These are phyloP conservation scores for Cardamine occulta DNA, from an alignment of 345 rosid species.

Conservation along the genomic window DNA sequence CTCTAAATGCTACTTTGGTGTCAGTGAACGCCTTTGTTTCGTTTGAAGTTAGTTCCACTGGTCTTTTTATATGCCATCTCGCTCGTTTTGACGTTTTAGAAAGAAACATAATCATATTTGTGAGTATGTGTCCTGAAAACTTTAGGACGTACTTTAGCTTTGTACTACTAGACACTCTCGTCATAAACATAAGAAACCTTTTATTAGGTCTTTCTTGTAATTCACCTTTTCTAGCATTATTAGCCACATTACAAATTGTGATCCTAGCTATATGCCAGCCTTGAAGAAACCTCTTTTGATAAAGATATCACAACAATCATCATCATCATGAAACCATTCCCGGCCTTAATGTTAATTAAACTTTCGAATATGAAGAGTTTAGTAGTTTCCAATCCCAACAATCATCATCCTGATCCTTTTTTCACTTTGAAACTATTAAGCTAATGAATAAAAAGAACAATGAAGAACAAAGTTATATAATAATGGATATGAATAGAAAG, in stretches of 20 bases:
- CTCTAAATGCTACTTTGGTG: conserved; percentile 14
- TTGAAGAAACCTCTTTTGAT: too few species aligned
- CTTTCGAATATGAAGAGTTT: too few species aligned
- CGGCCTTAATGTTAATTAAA: too few species aligned
- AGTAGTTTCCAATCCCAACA: too few species aligned
- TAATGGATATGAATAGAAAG: too few species aligned
- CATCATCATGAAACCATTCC: too few species aligned
- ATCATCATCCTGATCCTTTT: too few species aligned
- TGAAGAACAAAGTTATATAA: too few species aligned
- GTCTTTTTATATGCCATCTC: conserved; percentile 30
- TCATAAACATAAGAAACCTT: conserved; percentile 26
- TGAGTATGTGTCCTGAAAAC: conserved; percentile 42
- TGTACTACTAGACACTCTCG: conserved; percentile 34
- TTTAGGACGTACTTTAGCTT: conserved; percentile 35
- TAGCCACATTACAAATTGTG: neutral
- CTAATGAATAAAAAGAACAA: too few species aligned
- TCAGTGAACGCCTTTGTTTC: neutral
- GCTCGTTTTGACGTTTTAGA: conserved; percentile 26
- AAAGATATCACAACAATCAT: too few species aligned
- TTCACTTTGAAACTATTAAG: too few species aligned
- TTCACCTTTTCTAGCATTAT: conserved; percentile 7
- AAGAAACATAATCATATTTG: conserved; percentile 39
- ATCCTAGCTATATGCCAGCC: too few species aligned
- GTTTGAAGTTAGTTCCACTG: conserved; percentile 23
- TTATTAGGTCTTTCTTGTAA: conserved; percentile 7